A percentile compares a stretch with the other conserved stretches of the same genome.
Conservation (phyloP, 1,139 yeast species). For the Blastobotrys proliferans region DNA sequence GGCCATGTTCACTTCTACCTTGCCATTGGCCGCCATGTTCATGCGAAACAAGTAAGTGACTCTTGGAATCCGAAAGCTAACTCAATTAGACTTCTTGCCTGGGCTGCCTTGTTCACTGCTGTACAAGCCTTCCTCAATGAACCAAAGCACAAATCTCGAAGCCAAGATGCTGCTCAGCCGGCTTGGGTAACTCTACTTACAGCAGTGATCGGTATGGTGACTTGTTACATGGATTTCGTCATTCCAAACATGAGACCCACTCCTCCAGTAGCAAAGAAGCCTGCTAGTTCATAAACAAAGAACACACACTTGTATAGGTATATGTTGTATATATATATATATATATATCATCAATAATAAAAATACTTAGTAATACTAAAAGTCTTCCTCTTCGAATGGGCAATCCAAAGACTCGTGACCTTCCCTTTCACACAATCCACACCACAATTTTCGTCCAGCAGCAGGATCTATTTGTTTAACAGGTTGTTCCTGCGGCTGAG, state of each 20-base stretch:
- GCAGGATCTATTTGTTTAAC: slow-evolving; percentile 54
- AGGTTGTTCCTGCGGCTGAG: slow-evolving; percentile 14
- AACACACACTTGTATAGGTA: neutral
- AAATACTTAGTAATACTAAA: slow-evolving; percentile 5
- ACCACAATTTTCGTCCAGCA: slow-evolving; percentile 75
- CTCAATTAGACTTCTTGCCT: slow-evolving; percentile 45
- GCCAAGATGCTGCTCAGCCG: slow-evolving; percentile 28
- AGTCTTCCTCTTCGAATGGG: slow-evolving; percentile 64
- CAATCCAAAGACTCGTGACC: slow-evolving; percentile 88
- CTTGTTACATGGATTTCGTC: slow-evolving; percentile 37
- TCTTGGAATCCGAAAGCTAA: neutral
- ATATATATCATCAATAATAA: slow-evolving; percentile 2
- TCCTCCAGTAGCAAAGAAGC: slow-evolving; percentile 15
- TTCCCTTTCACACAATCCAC: slow-evolving; percentile 84
- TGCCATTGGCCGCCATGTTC: slow-evolving; percentile 66
- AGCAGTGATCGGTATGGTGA: slow-evolving; percentile 31
- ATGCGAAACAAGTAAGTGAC: slow-evolving; percentile 37
- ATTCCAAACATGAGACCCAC: slow-evolving; percentile 29
- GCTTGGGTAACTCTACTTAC: slow-evolving; percentile 33
- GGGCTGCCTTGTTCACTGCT: slow-evolving; percentile 53
- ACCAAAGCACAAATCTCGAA: slow-evolving; percentile 36
- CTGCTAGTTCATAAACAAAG: slow-evolving; percentile 6
- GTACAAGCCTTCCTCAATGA: slow-evolving; percentile 50
- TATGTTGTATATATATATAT: neutral
- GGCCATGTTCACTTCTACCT: slow-evolving; percentile 46